Conservation (phyloP, 176 grass and related monocot species). For the Bolboschoenus planiculmis region DNA sequence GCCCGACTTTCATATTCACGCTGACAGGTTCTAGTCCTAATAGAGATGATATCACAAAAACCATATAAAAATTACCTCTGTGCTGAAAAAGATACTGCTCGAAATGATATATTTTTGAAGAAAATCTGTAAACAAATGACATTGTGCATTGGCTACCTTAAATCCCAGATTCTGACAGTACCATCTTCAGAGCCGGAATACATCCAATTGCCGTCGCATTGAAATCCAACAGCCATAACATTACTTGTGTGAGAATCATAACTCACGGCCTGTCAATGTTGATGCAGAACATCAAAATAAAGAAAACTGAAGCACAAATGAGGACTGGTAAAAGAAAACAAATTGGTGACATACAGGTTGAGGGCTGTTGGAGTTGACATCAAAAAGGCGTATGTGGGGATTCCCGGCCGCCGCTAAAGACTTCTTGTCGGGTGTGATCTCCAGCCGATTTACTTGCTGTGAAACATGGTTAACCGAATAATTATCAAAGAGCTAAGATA, state of each 20-base stretch:
- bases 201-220: constrained; percentile 99
- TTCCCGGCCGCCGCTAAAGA: constrained; percentile 89
- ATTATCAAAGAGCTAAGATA: not conserved
- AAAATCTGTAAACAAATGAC: not conserved
- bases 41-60: constrained; percentile 19
- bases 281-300: not conserved
- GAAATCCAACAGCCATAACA: constrained; percentile 98
- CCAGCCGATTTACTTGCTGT: constrained; percentile 96
- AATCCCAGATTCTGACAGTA: constrained; percentile 96
- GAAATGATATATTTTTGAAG: too few species aligned
- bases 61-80: not conserved
- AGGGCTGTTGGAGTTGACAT: constrained; percentile 79
- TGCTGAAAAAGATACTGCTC: not conserved
- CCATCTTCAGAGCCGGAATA: constrained; percentile 98
- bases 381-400: constrained; percentile 92
- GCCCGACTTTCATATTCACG: constrained; percentile 94
- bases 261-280: constrained; percentile 58
- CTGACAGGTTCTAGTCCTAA: constrained; percentile 80
- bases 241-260: constrained; percentile 98
- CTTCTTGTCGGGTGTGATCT: constrained; percentile 93
- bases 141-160: constrained; percentile 36
- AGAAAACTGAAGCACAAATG: constrained; percentile 2
- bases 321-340: too few species aligned
- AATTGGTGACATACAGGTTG: constrained; percentile 49
- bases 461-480: not conserved